Evolutionary conservation across 140 eudicot genomes (phyloP).

Genomic region (Senecio squalidus): DNA sequence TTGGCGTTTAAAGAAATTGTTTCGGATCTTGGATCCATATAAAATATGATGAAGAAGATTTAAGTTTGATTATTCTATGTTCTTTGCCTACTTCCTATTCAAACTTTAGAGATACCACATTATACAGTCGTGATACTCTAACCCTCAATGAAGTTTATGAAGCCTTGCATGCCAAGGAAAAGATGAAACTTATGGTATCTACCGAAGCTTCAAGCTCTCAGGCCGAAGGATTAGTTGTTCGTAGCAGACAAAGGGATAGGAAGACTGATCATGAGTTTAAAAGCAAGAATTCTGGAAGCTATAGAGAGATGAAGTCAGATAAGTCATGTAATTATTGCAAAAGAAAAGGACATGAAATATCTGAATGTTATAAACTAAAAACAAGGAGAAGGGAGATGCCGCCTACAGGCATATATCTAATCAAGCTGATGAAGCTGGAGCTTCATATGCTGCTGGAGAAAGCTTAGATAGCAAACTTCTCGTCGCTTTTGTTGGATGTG

Average conservation of each 20-base stretch:
- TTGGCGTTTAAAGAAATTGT: background rate
- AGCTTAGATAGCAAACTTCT: background rate
- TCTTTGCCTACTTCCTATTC: background rate
- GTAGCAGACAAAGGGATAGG: background rate
- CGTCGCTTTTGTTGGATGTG: background rate
- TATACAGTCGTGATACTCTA: background rate
- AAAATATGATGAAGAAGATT: background rate
- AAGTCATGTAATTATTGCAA: background rate
- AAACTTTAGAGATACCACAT: constrained; percentile 2
- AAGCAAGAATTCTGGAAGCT: background rate
- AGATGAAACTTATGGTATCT: background rate
- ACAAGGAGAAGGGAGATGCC: background rate
- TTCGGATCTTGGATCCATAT: background rate
- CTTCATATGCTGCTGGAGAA: background rate
- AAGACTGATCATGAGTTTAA: too few relatives aligned
- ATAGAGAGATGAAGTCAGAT: background rate
- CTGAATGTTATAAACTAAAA: constrained; percentile 1
- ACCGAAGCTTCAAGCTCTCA: background rate
- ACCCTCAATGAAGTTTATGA: background rate
- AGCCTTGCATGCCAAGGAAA: background rate
- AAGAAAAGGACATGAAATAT: background rate
- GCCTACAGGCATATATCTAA: background rate
- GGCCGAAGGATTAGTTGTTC: background rate
- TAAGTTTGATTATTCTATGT: background rate
- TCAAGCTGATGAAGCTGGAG: background rate